phyloP scores from a whole-genome alignment of 2,329 filamentous ascomycete species.

The Myriosclerotinia scirpicola region DNA sequence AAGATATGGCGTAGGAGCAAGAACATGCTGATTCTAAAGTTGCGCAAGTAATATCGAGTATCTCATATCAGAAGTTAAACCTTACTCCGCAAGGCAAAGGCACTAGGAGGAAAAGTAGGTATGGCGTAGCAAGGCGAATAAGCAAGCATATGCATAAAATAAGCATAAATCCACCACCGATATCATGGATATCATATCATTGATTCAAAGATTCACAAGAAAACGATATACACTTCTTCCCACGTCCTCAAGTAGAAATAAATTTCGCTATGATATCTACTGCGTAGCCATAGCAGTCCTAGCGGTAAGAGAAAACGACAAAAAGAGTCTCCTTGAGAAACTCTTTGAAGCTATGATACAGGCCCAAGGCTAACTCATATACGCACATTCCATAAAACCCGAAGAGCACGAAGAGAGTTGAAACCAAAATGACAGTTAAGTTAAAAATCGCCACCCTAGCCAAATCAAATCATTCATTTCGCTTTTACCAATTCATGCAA shows the following conservation, averaged over 20 bases:
- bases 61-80: too few species aligned
- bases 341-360: constrained; percentile 20
- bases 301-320: not conserved
- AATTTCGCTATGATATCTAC: not conserved
- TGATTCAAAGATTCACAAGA: constrained; percentile 1
- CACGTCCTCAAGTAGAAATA: not conserved
- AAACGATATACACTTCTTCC: not conserved
- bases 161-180: not conserved
- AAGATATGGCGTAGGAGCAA: too few species aligned
- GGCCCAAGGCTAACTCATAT: constrained; percentile 7
- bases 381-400: not conserved
- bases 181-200: not conserved
- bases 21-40: too few species aligned
- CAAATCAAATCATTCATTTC: constrained; percentile 30
- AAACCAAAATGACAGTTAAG: constrained; percentile 10
- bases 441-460: constrained; percentile 30
- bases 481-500: constrained; percentile 39
- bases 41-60: too few species aligned
- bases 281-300: constrained; percentile 4
- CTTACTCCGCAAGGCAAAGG: too few species aligned
- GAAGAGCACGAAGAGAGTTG: constrained; percentile 5
- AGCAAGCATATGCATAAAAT: not conserved
- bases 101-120: too few species aligned
- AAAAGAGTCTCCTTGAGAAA: not conserved
- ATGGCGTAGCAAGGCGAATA: not conserved